Base-by-base conservation (phyloP, 192 early-diverging fungal species). In the Coemansia nantahalensis region DNA sequence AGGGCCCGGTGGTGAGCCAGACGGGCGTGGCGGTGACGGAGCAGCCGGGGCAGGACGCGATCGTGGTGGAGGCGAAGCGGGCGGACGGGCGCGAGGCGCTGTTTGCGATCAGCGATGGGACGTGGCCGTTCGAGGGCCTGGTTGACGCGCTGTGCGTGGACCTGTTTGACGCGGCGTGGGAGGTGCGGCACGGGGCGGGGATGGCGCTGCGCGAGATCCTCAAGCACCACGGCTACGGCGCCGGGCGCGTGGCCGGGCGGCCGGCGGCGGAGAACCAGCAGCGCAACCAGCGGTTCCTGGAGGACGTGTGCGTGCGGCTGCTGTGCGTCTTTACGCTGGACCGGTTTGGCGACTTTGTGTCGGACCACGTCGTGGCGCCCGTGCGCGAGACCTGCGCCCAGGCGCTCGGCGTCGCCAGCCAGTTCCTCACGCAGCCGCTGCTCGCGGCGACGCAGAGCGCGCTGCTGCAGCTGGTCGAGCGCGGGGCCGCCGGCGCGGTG, bases 281-380 rank as follows among this genome's bases (percentile, higher is more conserved):
- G 30, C 72, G 81, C 18, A 90, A 99, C 69, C 75, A 86, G 49
- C 72, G 62, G 39, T 93, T 86, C 79, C 70, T 97, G 5, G 91
- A 95, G 52, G 94, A 99, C 67, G 68, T 92, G 13, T 82, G 85
- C 1, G 88, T 95, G 21, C 83, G 92, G 14, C 74, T 99, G n/a
- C 59, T 95, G 22, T 95, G 93, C 56, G 93, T 99, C 13, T 88
- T 99, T 53, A 85, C 89, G 6, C 70, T 97, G 49, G 97, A 99
- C 67, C 82, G 94, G 16, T 99, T 99, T 64, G 90, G 89, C 7
- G 97, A 99, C 75, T 99, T 94, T 70, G 90, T 93, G 17, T 87
- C 89, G 7, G 95, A 97, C 68, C 90, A 92, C 56, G 92, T 94
- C 3, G 90, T 95, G 28, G 89, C 88, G 6, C 96, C 96, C 8